A percentile compares a stretch with the other conserved stretches of the same genome.
Conservation (phyloP, 495 filamentous ascomycete species). For the Penicillium cataractarum region DNA sequence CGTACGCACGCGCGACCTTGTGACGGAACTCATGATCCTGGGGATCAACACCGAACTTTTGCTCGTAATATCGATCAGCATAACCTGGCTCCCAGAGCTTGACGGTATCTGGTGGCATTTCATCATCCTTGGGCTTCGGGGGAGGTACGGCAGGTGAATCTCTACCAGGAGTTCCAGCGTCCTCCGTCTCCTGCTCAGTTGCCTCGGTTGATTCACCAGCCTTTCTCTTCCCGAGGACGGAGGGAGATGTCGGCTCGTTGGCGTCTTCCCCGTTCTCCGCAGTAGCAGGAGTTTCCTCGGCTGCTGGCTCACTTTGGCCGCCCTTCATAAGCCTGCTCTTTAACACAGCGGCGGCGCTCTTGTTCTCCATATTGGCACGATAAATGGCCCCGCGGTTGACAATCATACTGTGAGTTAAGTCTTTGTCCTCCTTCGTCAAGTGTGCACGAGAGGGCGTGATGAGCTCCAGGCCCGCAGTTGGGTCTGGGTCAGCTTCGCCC, state of each 20-base stretch:
- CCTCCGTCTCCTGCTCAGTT: conserved; percentile 62
- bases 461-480: conserved; percentile 52
- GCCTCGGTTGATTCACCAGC: conserved; percentile 44
- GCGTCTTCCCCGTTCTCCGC: conserved; percentile 23
- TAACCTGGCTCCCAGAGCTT: conserved; percentile 95
- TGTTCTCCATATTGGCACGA: conserved; percentile 84
- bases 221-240: conserved; percentile 64
- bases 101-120: conserved; percentile 75
- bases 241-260: conserved; percentile 40
- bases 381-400: conserved; percentile 75
- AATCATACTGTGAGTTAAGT: conserved; percentile 85
- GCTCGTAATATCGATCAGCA: conserved; percentile 92
- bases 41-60: conserved; percentile 89
- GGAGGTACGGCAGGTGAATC: conserved; percentile 51
- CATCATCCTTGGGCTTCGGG: conserved; percentile 53
- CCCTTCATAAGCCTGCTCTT: conserved; percentile 75
- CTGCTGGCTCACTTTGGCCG: conserved; percentile 23
- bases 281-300: conserved; percentile 22
- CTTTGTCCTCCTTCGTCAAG: conserved; percentile 61
- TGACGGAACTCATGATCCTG: conserved; percentile 84
- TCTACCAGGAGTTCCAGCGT: conserved; percentile 59
- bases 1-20: conserved; percentile 89
- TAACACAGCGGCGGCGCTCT: conserved; percentile 87
- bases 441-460: conserved; percentile 63
- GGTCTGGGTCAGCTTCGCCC: conserved; percentile 40